phyloP scores from a whole-genome alignment of 139 green algal species.

The Coccomyxa sp. region DNA sequence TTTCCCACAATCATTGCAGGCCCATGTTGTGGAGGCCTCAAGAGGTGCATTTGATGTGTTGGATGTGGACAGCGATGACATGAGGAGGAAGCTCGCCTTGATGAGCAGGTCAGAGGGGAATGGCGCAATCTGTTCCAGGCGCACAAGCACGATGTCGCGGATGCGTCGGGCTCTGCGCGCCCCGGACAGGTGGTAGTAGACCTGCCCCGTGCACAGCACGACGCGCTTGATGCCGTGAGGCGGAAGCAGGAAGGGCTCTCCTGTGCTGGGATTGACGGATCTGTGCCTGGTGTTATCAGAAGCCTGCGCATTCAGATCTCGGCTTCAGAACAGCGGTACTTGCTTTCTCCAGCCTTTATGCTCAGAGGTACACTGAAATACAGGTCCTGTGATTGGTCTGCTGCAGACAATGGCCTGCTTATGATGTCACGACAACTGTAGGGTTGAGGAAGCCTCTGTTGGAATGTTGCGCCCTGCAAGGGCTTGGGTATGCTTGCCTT shows the following conservation, averaged over 20 bases:
- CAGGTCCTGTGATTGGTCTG: no score
- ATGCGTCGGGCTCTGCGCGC: constrained; percentile 11
- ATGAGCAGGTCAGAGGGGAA: constrained; percentile 71
- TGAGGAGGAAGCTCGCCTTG: constrained; percentile 13
- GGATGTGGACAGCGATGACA: no score
- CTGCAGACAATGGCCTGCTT: neutral
- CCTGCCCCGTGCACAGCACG: constrained; percentile 58
- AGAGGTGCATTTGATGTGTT: no score
- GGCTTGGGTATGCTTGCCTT: constrained; percentile 21
- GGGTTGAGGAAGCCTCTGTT: no score
- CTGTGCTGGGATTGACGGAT: constrained; percentile 9
- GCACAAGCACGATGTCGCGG: constrained; percentile 62
- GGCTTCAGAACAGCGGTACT: no score
- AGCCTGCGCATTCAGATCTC: constrained; percentile 5
- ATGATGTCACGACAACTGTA: no score
- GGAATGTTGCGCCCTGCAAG: no score
- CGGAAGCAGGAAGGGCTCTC: constrained; percentile 38
- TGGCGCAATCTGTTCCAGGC: constrained; percentile 79
- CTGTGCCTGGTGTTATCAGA: constrained; percentile 64
- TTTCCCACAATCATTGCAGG: no score
- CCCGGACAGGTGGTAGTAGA: constrained; percentile 60
- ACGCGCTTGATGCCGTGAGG: constrained; percentile 47
- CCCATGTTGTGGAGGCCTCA: no score
- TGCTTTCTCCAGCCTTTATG: no score
- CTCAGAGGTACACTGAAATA: no score